Evolutionary conservation across 106 monocot species (phyloP).

Genomic region (Dendrobium chrysotoxum): DNA sequence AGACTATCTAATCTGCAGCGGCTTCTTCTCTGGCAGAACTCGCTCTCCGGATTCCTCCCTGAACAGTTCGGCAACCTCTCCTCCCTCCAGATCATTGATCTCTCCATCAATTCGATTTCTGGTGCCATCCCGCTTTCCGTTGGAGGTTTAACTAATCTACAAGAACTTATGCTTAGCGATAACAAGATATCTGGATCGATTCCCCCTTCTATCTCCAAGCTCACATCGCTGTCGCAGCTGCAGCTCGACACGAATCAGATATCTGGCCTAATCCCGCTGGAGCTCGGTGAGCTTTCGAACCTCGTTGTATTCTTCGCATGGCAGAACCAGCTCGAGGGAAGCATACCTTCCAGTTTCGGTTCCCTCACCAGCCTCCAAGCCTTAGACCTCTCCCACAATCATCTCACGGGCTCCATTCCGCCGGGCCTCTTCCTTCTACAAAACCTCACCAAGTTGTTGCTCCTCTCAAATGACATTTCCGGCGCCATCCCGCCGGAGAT

Average conservation of each 20-base stretch:
- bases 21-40: slow-evolving; percentile 89
- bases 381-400: slow-evolving; percentile 81
- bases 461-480: slow-evolving; percentile 78
- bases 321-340: slow-evolving; percentile 89
- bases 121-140: slow-evolving; percentile 64
- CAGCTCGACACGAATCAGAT: slow-evolving; percentile 81
- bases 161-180: slow-evolving; percentile 86
- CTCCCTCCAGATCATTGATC: slow-evolving; percentile 55
- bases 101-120: slow-evolving; percentile 94
- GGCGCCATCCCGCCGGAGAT: slow-evolving; percentile 77
- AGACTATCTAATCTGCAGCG: slow-evolving; percentile 44
- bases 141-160: slow-evolving; percentile 33
- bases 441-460: slow-evolving; percentile 80
- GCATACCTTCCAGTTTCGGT: slow-evolving; percentile 53
- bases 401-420: slow-evolving; percentile 73
- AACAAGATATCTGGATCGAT: slow-evolving; percentile 91
- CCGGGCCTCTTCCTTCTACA: slow-evolving; percentile 60
- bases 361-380: slow-evolving; percentile 53
- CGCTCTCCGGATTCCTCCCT: slow-evolving; percentile 58
- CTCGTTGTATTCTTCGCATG: slow-evolving; percentile 71
- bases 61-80: slow-evolving; percentile 59
- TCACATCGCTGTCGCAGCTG: slow-evolving; percentile 50
- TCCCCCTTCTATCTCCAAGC: slow-evolving; percentile 50
- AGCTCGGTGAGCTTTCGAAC: slow-evolving; percentile 42
- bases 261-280: slow-evolving; percentile 63